phyloP scores from a whole-genome alignment of 805 yeast genomes.

The Suhomyces emberorum region DNA sequence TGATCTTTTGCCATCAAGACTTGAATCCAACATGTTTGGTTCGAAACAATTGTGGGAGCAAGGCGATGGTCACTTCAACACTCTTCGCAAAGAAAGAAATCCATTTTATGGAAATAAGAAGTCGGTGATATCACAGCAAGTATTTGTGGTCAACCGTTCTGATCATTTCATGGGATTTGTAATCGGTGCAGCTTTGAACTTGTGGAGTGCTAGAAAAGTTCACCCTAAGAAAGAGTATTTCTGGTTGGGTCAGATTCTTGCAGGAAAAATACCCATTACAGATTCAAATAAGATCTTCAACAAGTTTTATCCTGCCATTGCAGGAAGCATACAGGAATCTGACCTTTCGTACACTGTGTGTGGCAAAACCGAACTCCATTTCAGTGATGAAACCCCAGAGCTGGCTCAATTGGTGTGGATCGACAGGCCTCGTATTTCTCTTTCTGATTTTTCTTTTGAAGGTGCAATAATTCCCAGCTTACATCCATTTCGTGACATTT shows the following conservation, averaged over 20 bases:
- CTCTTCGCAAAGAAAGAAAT: neutral
- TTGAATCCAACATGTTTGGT: neutral
- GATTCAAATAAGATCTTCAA: conserved; percentile 5
- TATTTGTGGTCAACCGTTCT: conserved; percentile 7
- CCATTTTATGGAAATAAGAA: neutral
- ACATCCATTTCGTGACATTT: conserved; percentile 7
- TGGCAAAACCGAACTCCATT: conserved; percentile 8
- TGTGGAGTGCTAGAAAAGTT: conserved; percentile 4
- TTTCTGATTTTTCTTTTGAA: neutral
- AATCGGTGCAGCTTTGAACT: conserved; percentile 7
- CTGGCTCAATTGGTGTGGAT: conserved; percentile 9
- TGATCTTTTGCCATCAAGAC: neutral
- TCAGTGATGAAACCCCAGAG: conserved; percentile 8
- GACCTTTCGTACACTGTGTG: conserved; percentile 7
- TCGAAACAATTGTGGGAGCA: neutral
- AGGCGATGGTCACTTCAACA: neutral
- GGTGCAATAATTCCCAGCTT: conserved; percentile 10
- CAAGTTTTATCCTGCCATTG: conserved; percentile 8
- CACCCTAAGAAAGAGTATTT: conserved; percentile 7
- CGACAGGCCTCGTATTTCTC: conserved; percentile 1
- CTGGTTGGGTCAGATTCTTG: conserved; percentile 10
- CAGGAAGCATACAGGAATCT: conserved; percentile 6
- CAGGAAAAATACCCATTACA: neutral
- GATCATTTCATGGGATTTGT: conserved; percentile 8
- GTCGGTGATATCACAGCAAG: conserved; percentile 4